Conservation (phyloP, 1,284 basidiomycete species). For the Mycosarcoma maydis region DNA sequence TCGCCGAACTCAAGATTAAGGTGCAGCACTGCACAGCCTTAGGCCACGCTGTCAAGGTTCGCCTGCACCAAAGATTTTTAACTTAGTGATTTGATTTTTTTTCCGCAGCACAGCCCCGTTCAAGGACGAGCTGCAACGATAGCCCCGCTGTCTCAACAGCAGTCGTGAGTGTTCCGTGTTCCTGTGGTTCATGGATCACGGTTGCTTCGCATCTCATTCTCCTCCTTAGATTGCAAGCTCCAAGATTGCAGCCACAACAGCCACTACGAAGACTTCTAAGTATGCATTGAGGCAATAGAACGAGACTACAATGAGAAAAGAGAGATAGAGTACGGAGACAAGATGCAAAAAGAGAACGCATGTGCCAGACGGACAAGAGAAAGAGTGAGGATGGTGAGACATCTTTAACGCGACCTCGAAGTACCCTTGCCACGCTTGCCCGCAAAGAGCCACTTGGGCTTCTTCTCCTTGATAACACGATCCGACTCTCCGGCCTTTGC, state of each 20-base stretch:
- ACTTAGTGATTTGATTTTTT: no score
- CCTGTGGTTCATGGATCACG: no score
- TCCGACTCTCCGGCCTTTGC: constrained; percentile 64
- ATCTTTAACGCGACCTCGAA: constrained; percentile 48
- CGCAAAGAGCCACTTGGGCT: constrained; percentile 64
- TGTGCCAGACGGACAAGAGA: not conserved
- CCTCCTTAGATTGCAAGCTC: no score
- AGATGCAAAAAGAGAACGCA: constrained; percentile 10
- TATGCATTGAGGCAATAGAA: not conserved
- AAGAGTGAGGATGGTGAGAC: constrained; percentile 1
- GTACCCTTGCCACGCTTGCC: constrained; percentile 65
- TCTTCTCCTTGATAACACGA: constrained; percentile 62
- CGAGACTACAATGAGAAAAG: not conserved
- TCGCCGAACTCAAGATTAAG: no score
- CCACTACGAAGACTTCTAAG: no score
- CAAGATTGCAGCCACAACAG: no score
- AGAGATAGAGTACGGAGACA: constrained; percentile 1
- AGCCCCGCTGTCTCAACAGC: no score
- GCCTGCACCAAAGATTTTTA: not conserved
- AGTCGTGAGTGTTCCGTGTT: no score
- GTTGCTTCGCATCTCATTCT: no score
- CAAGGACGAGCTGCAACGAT: no score
- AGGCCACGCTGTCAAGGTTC: not conserved
- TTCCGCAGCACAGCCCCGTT: not conserved
- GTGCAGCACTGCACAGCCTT: not conserved